Percentiles rank a stretch among this genome's conserved stretches.
Conservation (phyloP, 2,329 filamentous ascomycete species). For the Dactylellina cionopaga region DNA sequence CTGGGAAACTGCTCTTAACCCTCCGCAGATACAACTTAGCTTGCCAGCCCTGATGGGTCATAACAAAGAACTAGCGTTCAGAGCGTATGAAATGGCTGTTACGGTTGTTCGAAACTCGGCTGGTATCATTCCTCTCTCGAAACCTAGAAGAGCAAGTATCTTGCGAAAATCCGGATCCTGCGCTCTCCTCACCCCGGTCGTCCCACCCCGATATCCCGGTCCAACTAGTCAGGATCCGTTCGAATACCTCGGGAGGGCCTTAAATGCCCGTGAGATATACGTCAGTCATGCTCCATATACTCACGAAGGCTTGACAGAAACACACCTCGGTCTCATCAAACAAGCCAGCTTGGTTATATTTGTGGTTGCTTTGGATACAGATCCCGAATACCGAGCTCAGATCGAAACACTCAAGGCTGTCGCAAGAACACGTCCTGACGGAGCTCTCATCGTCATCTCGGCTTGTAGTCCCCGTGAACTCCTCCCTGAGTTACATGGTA, state of each 20-base stretch:
- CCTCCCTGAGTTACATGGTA: slow-evolving; percentile 62
- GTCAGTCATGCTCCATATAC: slow-evolving; percentile 79
- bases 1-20: slow-evolving; percentile 91
- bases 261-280: slow-evolving; percentile 70
- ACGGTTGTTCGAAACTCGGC: slow-evolving; percentile 92
- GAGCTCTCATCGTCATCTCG: slow-evolving; percentile 57
- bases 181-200: slow-evolving; percentile 68
- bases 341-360: slow-evolving; percentile 71
- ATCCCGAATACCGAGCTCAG: slow-evolving; percentile 57
- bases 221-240: slow-evolving; percentile 71
- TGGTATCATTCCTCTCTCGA: slow-evolving; percentile 76
- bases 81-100: slow-evolving; percentile 90
- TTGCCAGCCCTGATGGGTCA: slow-evolving; percentile 82
- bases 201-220: slow-evolving; percentile 63
- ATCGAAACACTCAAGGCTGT: slow-evolving; percentile 58
- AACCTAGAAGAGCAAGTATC: slow-evolving; percentile 44
- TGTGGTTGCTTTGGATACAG: slow-evolving; percentile 67
- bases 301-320: slow-evolving; percentile 71
- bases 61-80: slow-evolving; percentile 81
- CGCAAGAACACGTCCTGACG: slow-evolving; percentile 56
- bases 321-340: slow-evolving; percentile 72
- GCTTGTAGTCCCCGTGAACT: slow-evolving; percentile 66
- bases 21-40: slow-evolving; percentile 72
- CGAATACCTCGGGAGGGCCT: slow-evolving; percentile 73
- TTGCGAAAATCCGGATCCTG: slow-evolving; percentile 58